Evolutionary conservation across 2,329 filamentous ascomycete genomes (phyloP), one percentile per base, ranked within the genome.

Genomic region (Trichophyton verrucosum): DNA sequence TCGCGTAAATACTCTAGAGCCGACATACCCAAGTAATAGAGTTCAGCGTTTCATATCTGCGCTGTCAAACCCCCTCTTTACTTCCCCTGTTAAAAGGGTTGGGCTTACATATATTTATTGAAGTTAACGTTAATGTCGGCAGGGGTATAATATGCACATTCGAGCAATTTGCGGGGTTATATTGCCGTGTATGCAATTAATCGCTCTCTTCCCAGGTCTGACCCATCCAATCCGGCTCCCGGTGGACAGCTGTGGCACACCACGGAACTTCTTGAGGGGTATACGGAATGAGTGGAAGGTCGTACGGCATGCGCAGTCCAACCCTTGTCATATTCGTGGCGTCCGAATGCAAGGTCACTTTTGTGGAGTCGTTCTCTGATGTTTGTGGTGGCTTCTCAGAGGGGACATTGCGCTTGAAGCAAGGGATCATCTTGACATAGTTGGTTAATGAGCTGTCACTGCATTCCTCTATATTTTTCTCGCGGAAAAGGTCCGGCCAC

Each of bases 291-390:
- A 95, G 71, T 0, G 91, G 91, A 5, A 91, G 73, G 72, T 85
- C 85, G 72, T 95, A 96, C n/a, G 91, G 89, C 74, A 95, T 85
- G 15, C 90, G 81, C 30, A 92, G 75, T 0, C 87, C 88, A 3
- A 95, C 79, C 0, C 85, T 66, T 62, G 38, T 59, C 20, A 15
- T 51, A 53, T 17, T 40, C 36, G 42, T 40, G 33, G 44, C n/a
- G 27, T 9, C 53, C 13, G 44, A 51, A 36, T 55, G 27, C 17
- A 22, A 6, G 55, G 46, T 3, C 22, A 42, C 17, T 36, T 59
- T 59, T 33, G 57, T 9, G 13, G 58, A n/a, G 46, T 57, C 9
- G 4, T 44, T n/a, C 53, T 56, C n/a, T 13, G 27, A 27, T 36
- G 20, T 3, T 38, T 38, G 30, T 56, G 63, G 47, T 58, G 58